Percentiles rank a stretch among this genome's conserved stretches.
phyloP scores from a whole-genome alignment of 148 eudicot species.

The Nepenthes mirabilis region DNA sequence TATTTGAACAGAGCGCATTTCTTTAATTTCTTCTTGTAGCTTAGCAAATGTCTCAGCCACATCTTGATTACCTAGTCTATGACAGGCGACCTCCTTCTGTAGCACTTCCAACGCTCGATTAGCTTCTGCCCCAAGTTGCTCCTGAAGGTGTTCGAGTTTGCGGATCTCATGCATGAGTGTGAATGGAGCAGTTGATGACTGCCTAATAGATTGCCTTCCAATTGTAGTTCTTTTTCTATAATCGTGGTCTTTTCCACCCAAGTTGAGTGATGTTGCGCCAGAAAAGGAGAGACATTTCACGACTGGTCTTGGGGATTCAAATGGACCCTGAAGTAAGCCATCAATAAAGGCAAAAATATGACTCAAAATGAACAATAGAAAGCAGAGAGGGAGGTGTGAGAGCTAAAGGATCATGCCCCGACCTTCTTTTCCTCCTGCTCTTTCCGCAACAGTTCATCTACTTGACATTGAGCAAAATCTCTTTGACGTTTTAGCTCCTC shows the following conservation, averaged over 20 bases:
- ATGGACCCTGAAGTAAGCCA: slow-evolving; percentile 19
- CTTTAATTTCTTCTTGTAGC: slow-evolving; percentile 79
- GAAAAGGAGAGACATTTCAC: slow-evolving; percentile 80
- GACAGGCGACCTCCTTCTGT: slow-evolving; percentile 88
- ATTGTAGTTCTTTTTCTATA: slow-evolving; percentile 40
- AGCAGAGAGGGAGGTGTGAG: not conserved
- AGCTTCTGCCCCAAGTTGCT: slow-evolving; percentile 95
- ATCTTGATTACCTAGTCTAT: slow-evolving; percentile 89
- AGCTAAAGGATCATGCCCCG: not conserved
- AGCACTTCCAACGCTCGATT: slow-evolving; percentile 87
- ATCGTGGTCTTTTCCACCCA: slow-evolving; percentile 36
- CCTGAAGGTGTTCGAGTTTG: slow-evolving; percentile 94
- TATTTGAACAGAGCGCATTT: slow-evolving; percentile 44
- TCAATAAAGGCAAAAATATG: not conserved
- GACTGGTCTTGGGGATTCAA: slow-evolving; percentile 40
- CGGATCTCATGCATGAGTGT: slow-evolving; percentile 82
- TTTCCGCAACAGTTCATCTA: slow-evolving; percentile 60
- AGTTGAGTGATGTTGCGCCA: slow-evolving; percentile 30
- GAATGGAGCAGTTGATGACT: slow-evolving; percentile 76
- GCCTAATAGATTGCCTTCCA: not conserved
- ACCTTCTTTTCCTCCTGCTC: slow-evolving; percentile 50
- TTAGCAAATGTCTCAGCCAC: slow-evolving; percentile 93
- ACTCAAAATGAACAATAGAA: not conserved
- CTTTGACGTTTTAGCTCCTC: slow-evolving; percentile 80
- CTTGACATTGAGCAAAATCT: slow-evolving; percentile 77